Evolutionary conservation across 306 rosid species (phyloP), one percentile per base, ranked within the genome.

Genomic region (Mimosa bimucronata): DNA sequence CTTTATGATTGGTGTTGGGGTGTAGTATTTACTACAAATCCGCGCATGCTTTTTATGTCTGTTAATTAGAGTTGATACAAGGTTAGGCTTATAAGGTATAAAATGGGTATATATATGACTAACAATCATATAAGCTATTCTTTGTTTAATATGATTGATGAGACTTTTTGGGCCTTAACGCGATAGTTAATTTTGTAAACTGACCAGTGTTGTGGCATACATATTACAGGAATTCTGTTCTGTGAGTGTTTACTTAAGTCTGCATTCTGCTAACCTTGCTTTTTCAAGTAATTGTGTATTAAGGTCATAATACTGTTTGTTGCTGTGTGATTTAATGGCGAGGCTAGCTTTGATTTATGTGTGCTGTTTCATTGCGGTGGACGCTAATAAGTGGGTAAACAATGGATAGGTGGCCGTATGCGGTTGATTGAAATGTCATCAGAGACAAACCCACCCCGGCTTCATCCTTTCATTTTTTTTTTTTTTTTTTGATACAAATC

Each of bases 371-470:
- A 42, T 70, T 23, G 55, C 46, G 34, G 12, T 7, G 64, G 64
- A 73, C 15, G 44, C 77, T 30, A 52, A 29, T n/a, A n/a, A n/a
- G n/a, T 6, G 8, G 19, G 2, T 30, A 11, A 73, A 73, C 19
- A 19, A 73, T 72, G 44, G 55, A 52, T 73, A 52, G 77, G 77
- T 73, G 77, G 48, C 66, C n/a, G 66, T 66, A 34, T 73, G 66
- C 50, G 48, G 38, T 46, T 50, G 42, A 52, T 48, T 42, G 26
- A 29, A 28, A 26, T 64, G 30, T 75, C 44, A 42, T 76, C 66
- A 73, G 48, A 61, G 71, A 58, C 16, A 23, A 50, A 50, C 57
- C 57, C 57, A 50, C n/a, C 55, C 41, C n/a, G 26, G 78, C 67
- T 55, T 74, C 23, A 14, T 57, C 31, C 13, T n/a, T n/a, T n/a